Percentiles rank a stretch among this genome's conserved stretches.
phyloP scores from a whole-genome alignment of 345 rosid species.

The Cardamine resedifolia region DNA sequence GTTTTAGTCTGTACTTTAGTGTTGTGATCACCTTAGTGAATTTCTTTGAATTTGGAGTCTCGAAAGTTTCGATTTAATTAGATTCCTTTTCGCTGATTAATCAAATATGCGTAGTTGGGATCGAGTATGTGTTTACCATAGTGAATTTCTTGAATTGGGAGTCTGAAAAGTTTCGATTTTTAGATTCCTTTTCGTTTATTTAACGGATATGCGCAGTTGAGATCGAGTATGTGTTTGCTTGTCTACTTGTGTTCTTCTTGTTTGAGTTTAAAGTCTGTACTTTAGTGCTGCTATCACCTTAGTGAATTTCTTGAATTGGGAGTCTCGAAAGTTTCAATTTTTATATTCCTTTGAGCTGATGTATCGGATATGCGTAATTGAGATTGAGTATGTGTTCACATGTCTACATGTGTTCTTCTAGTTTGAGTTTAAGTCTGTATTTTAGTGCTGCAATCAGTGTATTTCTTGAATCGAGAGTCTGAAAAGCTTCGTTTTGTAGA shows the following conservation, averaged over 20 bases:
- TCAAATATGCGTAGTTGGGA: slow-evolving; percentile 30
- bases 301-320: not conserved
- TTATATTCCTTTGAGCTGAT: too few species aligned
- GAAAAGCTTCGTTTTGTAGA: not conserved
- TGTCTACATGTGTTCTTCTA: not conserved
- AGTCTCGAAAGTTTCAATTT: not conserved
- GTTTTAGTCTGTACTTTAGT: too few species aligned
- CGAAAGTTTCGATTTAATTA: too few species aligned
- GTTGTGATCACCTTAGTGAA: too few species aligned
- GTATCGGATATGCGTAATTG: slow-evolving; percentile 6
- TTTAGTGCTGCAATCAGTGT: not conserved
- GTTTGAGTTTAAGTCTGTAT: not conserved
- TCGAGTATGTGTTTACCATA: slow-evolving; percentile 56
- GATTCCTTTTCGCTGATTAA: too few species aligned
- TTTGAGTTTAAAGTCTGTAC: not conserved
- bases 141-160: not conserved
- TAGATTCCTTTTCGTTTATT: not conserved
- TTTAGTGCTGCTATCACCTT: not conserved
- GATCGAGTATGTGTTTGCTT: not conserved
- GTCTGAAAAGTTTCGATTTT: not conserved
- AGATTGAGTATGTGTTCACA: slow-evolving; percentile 57
- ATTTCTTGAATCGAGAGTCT: not conserved
- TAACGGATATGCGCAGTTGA: not conserved
- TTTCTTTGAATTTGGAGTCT: too few species aligned
- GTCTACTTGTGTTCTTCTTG: not conserved